Evolutionary conservation across 163 green algal species (phyloP), one percentile per base, ranked within the genome.

Genomic region (Scenedesmus sp.): DNA sequence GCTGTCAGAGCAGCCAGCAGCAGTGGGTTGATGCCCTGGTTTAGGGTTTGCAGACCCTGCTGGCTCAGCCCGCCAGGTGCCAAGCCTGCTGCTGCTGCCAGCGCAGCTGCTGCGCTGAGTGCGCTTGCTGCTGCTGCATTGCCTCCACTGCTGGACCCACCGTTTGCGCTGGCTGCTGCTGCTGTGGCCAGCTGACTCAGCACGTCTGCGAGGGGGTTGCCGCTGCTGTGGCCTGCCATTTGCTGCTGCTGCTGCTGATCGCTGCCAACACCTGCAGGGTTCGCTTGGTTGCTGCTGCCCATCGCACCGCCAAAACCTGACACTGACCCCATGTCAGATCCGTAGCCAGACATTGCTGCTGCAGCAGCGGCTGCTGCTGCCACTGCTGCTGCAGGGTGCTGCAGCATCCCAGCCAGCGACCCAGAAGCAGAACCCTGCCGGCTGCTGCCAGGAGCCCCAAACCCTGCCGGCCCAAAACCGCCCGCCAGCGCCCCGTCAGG

Each of bases 21-120:
- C 46, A 90, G 60, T 7, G 86, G 86, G 20, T 85, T 90, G 52
- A 60, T 83, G 9, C 34, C 46, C 12, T 54, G 57, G 23, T 46
- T 77, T 56, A 83, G 57, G 86, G 46, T 79, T 18, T 90, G 86
- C 66, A 85, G 46, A 5, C 62, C 64, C 20, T 77, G 46, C 66
- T 82, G 85, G 26, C 34, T 82, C 5, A 82, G n/a, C 16, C 64
- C 85, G 46, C 52, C 34, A 56, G 46, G 64, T 3, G 52, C 85
- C 15, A 18, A 55, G 9, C 64, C 85, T 73, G 86, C 86, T 57
- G 86, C 86, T 74, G 86, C 86, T 74, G 86, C 86, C 23, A 70
- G 4, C 18, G 86, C 70, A 16, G 70, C 67, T 23, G 76, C 77
- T 13, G 77, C 73, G n/a, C 52, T 82, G 7, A 84, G 23, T 10